These are phyloP conservation scores for Diutina scorzettiae DNA, from an alignment of 1,139 yeast genomes.

Conservation along the genomic window DNA sequence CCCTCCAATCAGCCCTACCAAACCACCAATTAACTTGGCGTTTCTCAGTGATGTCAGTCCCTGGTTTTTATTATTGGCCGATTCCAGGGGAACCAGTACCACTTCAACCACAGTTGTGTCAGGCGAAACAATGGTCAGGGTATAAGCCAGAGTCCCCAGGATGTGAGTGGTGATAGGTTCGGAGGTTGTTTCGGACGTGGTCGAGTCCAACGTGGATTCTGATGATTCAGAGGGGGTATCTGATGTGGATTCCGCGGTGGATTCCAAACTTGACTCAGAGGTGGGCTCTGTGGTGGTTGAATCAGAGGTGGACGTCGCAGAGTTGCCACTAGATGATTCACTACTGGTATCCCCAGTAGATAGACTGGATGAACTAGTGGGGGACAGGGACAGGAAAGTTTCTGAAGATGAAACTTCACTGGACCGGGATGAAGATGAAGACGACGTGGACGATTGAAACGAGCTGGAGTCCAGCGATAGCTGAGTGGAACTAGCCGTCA, in stretches of 20 bases:
- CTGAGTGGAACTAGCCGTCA: neutral
- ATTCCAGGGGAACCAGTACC: conserved; percentile 24
- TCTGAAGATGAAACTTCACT: no score
- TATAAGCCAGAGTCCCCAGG: conserved; percentile 7
- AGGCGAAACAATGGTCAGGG: conserved; percentile 16
- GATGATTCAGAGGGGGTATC: neutral
- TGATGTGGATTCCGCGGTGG: neutral
- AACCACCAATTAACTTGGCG: conserved; percentile 33
- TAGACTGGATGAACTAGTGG: neutral
- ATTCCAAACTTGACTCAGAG: no score
- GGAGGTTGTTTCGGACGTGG: neutral
- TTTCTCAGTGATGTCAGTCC: conserved; percentile 15
- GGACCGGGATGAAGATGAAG: no score
- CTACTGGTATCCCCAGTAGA: neutral
- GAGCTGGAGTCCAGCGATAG: neutral
- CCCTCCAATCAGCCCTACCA: conserved; percentile 39
- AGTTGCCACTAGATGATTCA: neutral
- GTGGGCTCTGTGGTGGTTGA: neutral
- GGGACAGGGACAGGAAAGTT: no score
- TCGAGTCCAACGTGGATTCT: neutral
- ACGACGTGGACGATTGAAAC: neutral
- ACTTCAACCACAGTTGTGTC: conserved; percentile 34
- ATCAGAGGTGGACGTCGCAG: neutral
- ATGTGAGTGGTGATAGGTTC: neutral
- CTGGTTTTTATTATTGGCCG: conserved; percentile 7